A percentile compares a stretch with the other conserved stretches of the same genome.
Evolutionary conservation across 305 asterid species (phyloP).

Genomic region (Fraxinus latifolia): DNA sequence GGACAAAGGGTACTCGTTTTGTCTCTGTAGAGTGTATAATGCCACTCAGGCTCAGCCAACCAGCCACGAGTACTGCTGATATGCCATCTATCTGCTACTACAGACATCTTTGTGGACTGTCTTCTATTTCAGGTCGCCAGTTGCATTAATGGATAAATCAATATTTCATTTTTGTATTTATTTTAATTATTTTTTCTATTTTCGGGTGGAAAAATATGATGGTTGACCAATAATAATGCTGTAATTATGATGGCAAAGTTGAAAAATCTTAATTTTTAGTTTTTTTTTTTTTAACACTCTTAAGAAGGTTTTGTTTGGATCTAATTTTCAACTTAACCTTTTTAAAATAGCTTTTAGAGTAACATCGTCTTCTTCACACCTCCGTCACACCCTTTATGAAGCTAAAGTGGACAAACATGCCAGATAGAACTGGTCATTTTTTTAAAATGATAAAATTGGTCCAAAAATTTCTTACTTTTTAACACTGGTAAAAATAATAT

Average conservation of each 20-base stretch:
- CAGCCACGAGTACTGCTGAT: not conserved
- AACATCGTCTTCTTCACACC: not conserved
- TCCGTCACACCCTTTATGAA: not conserved
- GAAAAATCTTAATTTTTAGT: not conserved
- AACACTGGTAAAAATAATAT: not conserved
- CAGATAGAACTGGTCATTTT: not conserved
- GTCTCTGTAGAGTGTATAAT: not conserved
- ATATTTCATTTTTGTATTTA: not conserved
- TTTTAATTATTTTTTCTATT: not conserved
- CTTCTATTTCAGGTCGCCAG: slow-evolving; percentile 4
- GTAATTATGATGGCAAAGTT: not conserved
- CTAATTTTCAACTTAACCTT: not conserved
- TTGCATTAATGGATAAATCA: not conserved
- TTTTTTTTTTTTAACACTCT: not conserved
- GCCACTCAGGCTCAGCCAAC: not conserved
- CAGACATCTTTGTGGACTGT: slow-evolving; percentile 1
- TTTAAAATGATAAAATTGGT: not conserved
- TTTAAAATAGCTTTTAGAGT: not conserved
- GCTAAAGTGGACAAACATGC: not conserved
- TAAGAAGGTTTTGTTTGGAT: not conserved
- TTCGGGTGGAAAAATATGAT: not conserved
- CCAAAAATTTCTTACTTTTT: not conserved
- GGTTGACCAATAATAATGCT: not conserved
- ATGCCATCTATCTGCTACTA: not conserved
- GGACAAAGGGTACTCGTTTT: slow-evolving; percentile 28